phyloP scores from a whole-genome alignment of 2,329 filamentous ascomycete species.

The Colletotrichum sp. region DNA sequence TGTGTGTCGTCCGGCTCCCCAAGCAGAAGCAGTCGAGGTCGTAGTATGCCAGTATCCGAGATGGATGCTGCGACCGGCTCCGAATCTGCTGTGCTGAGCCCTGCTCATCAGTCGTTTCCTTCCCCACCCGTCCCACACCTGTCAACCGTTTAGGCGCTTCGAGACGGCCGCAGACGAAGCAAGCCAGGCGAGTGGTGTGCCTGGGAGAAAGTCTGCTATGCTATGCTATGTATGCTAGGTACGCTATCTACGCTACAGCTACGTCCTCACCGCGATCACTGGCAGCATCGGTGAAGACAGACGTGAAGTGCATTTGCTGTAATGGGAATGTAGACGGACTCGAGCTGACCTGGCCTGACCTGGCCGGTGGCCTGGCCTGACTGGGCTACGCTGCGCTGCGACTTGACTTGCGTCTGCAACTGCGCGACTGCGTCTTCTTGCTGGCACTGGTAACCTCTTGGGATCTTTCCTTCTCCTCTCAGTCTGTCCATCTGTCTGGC shows the following conservation, averaged over 20 bases:
- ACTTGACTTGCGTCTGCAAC: neutral
- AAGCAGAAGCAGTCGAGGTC: neutral
- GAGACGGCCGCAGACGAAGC: neutral
- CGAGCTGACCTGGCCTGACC: neutral
- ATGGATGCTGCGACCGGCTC: neutral
- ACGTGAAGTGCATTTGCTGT: neutral
- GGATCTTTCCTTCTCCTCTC: neutral
- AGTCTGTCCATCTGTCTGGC: neutral
- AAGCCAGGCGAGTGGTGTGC: neutral
- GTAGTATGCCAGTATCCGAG: neutral
- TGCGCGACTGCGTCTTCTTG: neutral
- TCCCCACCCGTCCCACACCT: slow-evolving; percentile 4
- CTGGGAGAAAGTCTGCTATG: neutral
- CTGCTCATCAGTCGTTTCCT: neutral
- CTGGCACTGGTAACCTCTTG: slow-evolving; percentile 2
- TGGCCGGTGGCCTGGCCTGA: neutral
- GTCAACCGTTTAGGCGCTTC: slow-evolving; percentile 13
- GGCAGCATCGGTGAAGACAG: neutral
- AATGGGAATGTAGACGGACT: neutral
- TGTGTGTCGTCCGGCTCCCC: neutral
- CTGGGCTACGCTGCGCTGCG: neutral
- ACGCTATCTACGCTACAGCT: neutral
- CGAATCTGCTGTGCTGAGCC: slow-evolving; percentile 11
- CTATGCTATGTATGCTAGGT: neutral
- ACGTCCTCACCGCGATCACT: neutral